phyloP scores from a whole-genome alignment of 441 rosid species.

The Populus trichocarpa region DNA sequence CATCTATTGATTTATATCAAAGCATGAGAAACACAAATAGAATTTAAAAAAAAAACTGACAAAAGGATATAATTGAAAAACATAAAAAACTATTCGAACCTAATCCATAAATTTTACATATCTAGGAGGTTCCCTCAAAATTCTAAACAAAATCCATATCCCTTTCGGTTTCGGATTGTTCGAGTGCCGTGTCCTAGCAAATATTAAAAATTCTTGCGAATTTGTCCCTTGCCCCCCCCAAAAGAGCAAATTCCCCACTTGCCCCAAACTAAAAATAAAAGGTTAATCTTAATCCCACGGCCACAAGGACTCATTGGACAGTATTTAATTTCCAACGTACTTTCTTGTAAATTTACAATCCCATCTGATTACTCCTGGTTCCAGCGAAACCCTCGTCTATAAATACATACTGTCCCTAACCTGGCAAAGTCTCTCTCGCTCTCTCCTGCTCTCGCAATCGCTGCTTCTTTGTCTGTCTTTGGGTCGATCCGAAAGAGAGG shows the following conservation, averaged over 20 bases:
- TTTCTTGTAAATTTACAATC: constrained; percentile 18
- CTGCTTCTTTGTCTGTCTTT: constrained; percentile 22
- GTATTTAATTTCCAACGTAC: background rate
- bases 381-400: constrained; percentile 42
- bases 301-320: constrained; percentile 9
- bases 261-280: background rate
- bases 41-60: too few relatives aligned
- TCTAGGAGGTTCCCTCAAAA: too few relatives aligned
- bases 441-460: constrained; percentile 10
- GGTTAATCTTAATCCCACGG: background rate
- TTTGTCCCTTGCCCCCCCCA: background rate
- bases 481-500: constrained; percentile 29
- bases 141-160: too few relatives aligned
- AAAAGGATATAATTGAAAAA: too few relatives aligned
- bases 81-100: too few relatives aligned
- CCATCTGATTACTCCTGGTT: background rate
- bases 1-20: too few relatives aligned
- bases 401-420: background rate
- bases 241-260: background rate
- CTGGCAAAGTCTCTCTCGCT: background rate
- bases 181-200: background rate
- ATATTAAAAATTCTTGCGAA: background rate
- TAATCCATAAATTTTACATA: too few relatives aligned
- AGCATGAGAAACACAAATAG: too few relatives aligned
- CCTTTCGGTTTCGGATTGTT: too few relatives aligned